Percentiles rank a stretch among this genome's conserved stretches.
Conservation (phyloP, 2,329 filamentous ascomycete genomes). For the Pestalotiopsis sp. region DNA sequence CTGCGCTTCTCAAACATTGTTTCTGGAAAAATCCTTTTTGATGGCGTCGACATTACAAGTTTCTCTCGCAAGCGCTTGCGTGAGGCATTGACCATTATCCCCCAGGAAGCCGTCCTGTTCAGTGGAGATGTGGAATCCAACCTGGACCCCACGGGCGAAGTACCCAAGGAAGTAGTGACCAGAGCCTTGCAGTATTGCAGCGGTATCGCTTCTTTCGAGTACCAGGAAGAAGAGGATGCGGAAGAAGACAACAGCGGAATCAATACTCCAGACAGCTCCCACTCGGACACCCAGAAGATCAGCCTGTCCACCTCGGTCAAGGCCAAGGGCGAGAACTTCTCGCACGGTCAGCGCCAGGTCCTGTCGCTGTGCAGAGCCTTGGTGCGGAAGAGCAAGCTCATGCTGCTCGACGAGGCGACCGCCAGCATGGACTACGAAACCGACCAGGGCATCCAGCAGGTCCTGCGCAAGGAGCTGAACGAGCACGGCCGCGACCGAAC, state of each 20-base stretch:
- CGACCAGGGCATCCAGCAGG: conserved; percentile 57
- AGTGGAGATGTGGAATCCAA: conserved; percentile 56
- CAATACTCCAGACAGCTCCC: background rate
- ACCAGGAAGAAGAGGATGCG: conserved; percentile 23
- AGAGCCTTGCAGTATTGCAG: conserved; percentile 65
- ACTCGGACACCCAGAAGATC: conserved; percentile 29
- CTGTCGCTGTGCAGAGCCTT: conserved; percentile 60
- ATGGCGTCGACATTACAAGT: conserved; percentile 58
- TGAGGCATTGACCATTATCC: conserved; percentile 59
- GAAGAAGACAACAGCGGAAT: conserved; percentile 22
- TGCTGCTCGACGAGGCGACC: conserved; percentile 62
- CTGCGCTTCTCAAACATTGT: conserved; percentile 56
- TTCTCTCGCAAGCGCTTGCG: conserved; percentile 53
- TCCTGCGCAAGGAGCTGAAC: conserved; percentile 52
- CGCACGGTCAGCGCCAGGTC: conserved; percentile 61
- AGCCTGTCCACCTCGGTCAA: conserved; percentile 50
- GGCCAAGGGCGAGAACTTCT: conserved; percentile 57
- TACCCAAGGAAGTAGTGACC: conserved; percentile 55
- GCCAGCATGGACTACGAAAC: conserved; percentile 63
- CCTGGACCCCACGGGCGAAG: conserved; percentile 65
- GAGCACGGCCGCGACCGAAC: conserved; percentile 48
- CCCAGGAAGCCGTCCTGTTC: conserved; percentile 62
- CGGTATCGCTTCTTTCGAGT: conserved; percentile 51
- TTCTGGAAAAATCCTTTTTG: conserved; percentile 56
- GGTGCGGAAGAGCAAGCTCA: conserved; percentile 56